Evolutionary conservation across 2,329 filamentous ascomycete species (phyloP), one percentile per base, ranked within the genome.

Genomic region (Talaromyces piceae): DNA sequence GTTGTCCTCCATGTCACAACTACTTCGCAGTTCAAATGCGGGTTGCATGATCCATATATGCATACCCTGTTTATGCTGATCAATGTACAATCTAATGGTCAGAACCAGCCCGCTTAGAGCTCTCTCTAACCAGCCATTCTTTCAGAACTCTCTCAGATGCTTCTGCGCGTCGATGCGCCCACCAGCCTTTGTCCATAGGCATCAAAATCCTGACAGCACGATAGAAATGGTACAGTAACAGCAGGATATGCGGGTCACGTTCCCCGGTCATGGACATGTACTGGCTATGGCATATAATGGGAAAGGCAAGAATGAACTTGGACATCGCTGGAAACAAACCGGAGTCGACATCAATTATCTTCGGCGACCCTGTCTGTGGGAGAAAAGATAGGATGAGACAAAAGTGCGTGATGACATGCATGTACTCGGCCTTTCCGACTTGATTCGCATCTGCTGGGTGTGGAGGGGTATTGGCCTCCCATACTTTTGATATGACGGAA

Each of bases 211-310:
- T 44, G 1, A 49, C 50, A 26, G 50, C 50, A 28, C 50, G 50
- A 49, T 52, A 52, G 9, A 49, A 52, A 11, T 52, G 50, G 13
- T 37, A 52, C 8, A 52, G 27, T 5, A 52, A 20, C 12, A 52
- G 8, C 25, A 52, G 50, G 4, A 41, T 45, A 26, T 49, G 45
- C 2, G 39, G 18, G 16, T 52, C 45, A 2, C 45, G 30, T 22
- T 49, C 27, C 41, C 49, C 45, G 23, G 49, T 25, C 50, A 52
- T 48, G 8, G 45, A 28, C 13, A 45, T 45, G 30, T 48, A 52
- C 13, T 45, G 28, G 5, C 45, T 41, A 39, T 52, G 41, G 9
- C 50, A 52, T 18, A 30, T 7, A 16, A 52, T n/a, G 4, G 50
- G 50, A 52, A 52, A 52, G 11, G 41, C 30, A 23, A 49, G 39